phyloP scores from a whole-genome alignment of 2,329 filamentous ascomycete species.

The Aspergillaceae sp. region DNA sequence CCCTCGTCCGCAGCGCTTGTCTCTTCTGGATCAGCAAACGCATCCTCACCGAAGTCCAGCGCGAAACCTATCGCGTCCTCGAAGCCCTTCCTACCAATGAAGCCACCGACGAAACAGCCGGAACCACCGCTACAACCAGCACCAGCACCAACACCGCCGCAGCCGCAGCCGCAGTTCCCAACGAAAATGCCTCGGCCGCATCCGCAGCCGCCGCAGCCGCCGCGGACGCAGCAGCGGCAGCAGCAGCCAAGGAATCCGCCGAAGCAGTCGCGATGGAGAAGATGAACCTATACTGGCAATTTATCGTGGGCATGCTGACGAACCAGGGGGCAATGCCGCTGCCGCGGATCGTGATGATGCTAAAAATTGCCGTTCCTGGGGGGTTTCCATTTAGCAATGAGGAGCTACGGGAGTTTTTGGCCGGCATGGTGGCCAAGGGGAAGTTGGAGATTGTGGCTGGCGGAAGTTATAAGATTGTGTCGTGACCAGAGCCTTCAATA shows the following conservation, averaged over 20 bases:
- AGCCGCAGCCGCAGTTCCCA: constrained; percentile 11
- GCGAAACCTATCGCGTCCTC: constrained; percentile 49
- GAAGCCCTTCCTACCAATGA: constrained; percentile 41
- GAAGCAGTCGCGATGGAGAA: constrained; percentile 58
- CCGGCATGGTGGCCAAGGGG: constrained; percentile 64
- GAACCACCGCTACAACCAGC: constrained; percentile 7
- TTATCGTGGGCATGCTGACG: constrained; percentile 90
- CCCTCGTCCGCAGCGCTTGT: constrained; percentile 51
- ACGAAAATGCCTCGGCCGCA: constrained; percentile 18
- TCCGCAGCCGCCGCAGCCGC: constrained; percentile 29
- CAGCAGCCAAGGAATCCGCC: constrained; percentile 37
- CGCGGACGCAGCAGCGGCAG: constrained; percentile 33
- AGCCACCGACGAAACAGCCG: constrained; percentile 7
- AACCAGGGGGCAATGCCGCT: constrained; percentile 81
- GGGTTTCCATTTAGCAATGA: constrained; percentile 87
- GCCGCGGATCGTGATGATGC: constrained; percentile 80
- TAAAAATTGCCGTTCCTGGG: constrained; percentile 81
- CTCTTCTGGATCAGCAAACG: constrained; percentile 55
- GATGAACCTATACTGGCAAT: constrained; percentile 75
- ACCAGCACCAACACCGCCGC: constrained; percentile 10
- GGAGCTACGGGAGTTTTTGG: constrained; percentile 73
- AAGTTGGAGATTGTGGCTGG: constrained; percentile 58
- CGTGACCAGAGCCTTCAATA: neutral
- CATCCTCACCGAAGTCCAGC: constrained; percentile 40
- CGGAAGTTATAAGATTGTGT: constrained; percentile 57